These are phyloP conservation scores for Sporothrix brasiliensis DNA, from an alignment of 2,329 filamentous ascomycete genomes.

Conservation along the genomic window DNA sequence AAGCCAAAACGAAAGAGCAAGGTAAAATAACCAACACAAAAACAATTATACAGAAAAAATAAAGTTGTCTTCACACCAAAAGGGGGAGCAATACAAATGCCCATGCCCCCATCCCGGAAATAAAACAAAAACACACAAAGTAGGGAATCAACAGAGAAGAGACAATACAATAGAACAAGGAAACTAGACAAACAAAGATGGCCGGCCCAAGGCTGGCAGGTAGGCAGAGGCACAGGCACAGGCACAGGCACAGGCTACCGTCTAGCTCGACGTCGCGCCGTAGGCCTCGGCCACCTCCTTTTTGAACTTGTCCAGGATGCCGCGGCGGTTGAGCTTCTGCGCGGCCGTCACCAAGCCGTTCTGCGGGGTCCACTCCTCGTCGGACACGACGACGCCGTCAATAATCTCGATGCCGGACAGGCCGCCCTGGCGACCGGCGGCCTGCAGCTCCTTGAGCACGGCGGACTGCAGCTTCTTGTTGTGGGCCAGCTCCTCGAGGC, in stretches of 20 bases:
- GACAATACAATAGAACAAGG: neutral
- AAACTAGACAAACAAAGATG: neutral
- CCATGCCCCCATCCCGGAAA: slow-evolving; percentile 4
- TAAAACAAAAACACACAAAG: slow-evolving; percentile 10
- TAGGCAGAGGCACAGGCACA: neutral
- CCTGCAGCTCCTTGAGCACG: slow-evolving; percentile 68
- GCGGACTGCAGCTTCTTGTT: slow-evolving; percentile 64
- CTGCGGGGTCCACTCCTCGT: slow-evolving; percentile 75
- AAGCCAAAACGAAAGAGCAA: neutral
- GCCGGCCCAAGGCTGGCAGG: neutral
- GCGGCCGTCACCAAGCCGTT: slow-evolving; percentile 70
- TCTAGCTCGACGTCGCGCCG: slow-evolving; percentile 39
- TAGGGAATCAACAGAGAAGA: slow-evolving; percentile 25
- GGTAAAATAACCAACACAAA: too few species aligned
- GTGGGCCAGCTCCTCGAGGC: slow-evolving; percentile 68
- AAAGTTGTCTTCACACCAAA: slow-evolving; percentile 18
- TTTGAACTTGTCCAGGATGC: slow-evolving; percentile 64
- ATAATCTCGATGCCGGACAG: slow-evolving; percentile 70
- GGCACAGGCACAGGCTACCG: neutral
- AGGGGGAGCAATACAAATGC: neutral
- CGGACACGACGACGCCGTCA: slow-evolving; percentile 69
- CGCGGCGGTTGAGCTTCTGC: slow-evolving; percentile 72
- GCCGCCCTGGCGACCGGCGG: slow-evolving; percentile 62
- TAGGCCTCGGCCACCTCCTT: slow-evolving; percentile 66
- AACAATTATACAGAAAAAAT: too few species aligned